Evolutionary conservation across 164 flowering plant genomes (phyloP), one percentile per base, ranked within the genome.

Genomic region (Vitis labrusca): DNA sequence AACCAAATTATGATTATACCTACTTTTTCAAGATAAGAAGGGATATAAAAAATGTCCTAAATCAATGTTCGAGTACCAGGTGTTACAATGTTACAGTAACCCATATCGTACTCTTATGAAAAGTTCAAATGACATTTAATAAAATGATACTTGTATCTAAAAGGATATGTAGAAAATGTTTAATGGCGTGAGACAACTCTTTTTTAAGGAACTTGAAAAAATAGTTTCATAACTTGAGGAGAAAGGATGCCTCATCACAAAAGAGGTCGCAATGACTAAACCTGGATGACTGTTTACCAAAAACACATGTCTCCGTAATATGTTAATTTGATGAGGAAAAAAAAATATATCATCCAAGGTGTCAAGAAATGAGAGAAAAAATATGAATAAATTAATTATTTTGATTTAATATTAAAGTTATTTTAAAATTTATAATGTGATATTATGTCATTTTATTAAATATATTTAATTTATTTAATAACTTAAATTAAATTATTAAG

Each of bases 1-100:
- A 23, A 23, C 2, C 2, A 23, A 23, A 0, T 23, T 23, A 23
- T 23, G 0, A 23, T 23, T 23, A 0, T 23, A 23, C 2, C 27
- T 23, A 0, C 2, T 23, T 23, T 23, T 23, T 23, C 27, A 23
- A 23, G 27, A 2, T 23, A 23, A 23, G 27, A 23, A 23, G 2
- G 27, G 27, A 0, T 23, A 23, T 0, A 23, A 0, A 23, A 23
- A 23, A 23, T 23, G 27, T 23, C 27, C 0, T 0, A 0, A 23
- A 1, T 23, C 27, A 23, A 23, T 1, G 2, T 23, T 23, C 0
- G 2, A 1, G 27, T 1, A 23, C 2, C 2, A 1, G 0, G 27
- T 23, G 27, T 0, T 23, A 23, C 0, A 0, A 1, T 23, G 27
- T 0, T 23, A 23, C 0, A 23, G 0, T 1, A 23, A 23, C 0